Percentiles rank a stretch among this genome's conserved stretches.
Evolutionary conservation across 371 early-diverging fungal species (phyloP).

Genomic region (Rhizopus microsporus): DNA sequence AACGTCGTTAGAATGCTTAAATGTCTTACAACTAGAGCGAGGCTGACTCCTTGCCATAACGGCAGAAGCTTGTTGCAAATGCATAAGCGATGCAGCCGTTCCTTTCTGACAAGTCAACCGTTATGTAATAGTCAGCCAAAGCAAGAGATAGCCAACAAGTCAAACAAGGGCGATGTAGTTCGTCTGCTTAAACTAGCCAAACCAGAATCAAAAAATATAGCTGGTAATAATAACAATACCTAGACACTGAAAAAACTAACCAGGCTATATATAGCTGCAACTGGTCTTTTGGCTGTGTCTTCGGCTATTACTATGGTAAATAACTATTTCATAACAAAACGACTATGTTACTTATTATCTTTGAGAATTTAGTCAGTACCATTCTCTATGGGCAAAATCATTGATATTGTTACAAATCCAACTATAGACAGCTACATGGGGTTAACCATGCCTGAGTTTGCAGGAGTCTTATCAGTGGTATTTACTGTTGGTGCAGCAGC

Average conservation of each 20-base stretch:
- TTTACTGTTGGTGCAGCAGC: constrained; percentile 73
- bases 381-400: constrained; percentile 79
- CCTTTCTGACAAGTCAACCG: background rate
- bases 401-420: constrained; percentile 69
- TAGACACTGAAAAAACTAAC: background rate
- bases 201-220: constrained; percentile 48
- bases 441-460: constrained; percentile 58
- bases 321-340: background rate
- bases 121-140: background rate
- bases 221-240: constrained; percentile 28
- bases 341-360: background rate
- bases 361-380: constrained; percentile 56
- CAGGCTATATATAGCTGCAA: constrained; percentile 30
- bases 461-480: constrained; percentile 53
- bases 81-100: background rate
- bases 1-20: background rate
- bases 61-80: background rate
- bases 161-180: constrained; percentile 28
- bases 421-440: constrained; percentile 51
- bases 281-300: constrained; percentile 66
- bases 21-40: background rate
- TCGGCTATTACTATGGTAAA: constrained; percentile 72
- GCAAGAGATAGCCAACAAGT: constrained; percentile 1
- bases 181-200: constrained; percentile 45
- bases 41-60: background rate